A percentile compares a stretch with the other conserved stretches of the same genome.
These are phyloP conservation scores for Xanthoconium separans DNA, from an alignment of 1,284 basidiomycete species.

Conservation along the genomic window DNA sequence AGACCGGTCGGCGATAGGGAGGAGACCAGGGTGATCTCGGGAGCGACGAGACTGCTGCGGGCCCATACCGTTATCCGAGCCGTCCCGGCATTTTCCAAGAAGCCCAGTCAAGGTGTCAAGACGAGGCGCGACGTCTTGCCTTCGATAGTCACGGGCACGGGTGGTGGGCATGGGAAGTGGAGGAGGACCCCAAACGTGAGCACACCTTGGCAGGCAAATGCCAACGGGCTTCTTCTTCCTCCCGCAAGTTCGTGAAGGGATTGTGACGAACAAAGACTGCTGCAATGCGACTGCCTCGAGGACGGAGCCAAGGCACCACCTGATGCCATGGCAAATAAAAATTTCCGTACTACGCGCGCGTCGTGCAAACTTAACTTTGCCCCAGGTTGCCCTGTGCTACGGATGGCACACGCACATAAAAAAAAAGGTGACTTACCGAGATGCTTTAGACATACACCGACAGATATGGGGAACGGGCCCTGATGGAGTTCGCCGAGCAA, in stretches of 20 bases:
- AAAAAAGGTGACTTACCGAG: constrained; percentile 15
- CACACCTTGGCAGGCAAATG: constrained; percentile 13
- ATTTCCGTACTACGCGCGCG: constrained; percentile 32
- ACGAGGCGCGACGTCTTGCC: constrained; percentile 6
- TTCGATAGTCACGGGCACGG: constrained; percentile 1
- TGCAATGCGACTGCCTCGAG: constrained; percentile 36
- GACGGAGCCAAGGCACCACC: constrained; percentile 33
- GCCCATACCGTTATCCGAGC: constrained; percentile 2
- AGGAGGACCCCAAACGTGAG: constrained; percentile 14
- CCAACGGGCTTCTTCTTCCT: constrained; percentile 10
- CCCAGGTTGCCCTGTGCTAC: constrained; percentile 19
- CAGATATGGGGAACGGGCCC: constrained; percentile 13
- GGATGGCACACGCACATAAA: background rate
- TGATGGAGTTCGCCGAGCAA: constrained; percentile 17
- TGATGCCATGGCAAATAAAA: constrained; percentile 26
- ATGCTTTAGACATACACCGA: constrained; percentile 15
- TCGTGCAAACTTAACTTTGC: constrained; percentile 33
- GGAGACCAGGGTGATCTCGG: constrained; percentile 22
- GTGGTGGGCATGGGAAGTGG: constrained; percentile 16
- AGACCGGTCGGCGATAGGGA: constrained; percentile 18
- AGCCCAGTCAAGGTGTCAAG: constrained; percentile 5
- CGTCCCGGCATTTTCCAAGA: constrained; percentile 21
- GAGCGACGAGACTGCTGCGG: constrained; percentile 19
- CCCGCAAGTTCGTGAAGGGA: constrained; percentile 15
- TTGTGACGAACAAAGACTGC: constrained; percentile 16